Evolutionary conservation across 257 asterid genomes (phyloP).

Genomic region (Plantago elongata): DNA sequence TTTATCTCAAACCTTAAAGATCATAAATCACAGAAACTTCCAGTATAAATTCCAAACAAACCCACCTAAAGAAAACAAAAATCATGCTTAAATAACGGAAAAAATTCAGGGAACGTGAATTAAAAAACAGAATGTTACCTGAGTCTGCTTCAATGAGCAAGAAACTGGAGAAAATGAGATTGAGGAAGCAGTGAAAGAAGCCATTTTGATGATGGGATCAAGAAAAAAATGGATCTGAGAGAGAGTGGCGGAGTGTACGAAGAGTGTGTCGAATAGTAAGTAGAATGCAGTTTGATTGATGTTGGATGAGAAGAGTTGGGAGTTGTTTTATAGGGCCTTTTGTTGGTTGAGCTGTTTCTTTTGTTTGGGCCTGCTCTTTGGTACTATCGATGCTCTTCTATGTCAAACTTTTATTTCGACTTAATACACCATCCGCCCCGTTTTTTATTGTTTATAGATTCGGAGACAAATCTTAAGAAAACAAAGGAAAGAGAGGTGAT

Average conservation of each 20-base stretch:
- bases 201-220: constrained; percentile 41
- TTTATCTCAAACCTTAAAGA: not conserved
- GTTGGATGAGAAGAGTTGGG: not conserved
- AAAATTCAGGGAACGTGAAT: not conserved
- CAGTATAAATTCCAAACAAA: not conserved
- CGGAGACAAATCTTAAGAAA: too few species aligned
- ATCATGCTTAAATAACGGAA: not conserved
- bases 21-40: not conserved
- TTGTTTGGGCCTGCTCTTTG: too few species aligned
- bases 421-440: too few species aligned
- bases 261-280: constrained; percentile 26
- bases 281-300: not conserved
- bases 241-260: constrained; percentile 64
- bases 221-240: constrained; percentile 32
- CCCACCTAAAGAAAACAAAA: not conserved
- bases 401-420: too few species aligned
- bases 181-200: constrained; percentile 59
- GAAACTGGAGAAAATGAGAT: constrained; percentile 36
- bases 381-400: too few species aligned
- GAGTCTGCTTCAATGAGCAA: constrained; percentile 46
- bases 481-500: too few species aligned
- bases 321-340: not conserved
- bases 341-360: too few species aligned
- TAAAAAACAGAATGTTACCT: constrained; percentile 34
- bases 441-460: too few species aligned